A percentile compares a stretch with the other conserved stretches of the same genome.
These are phyloP conservation scores for Cryptococcus sp. DNA, from an alignment of 1,284 basidiomycete genomes.

Conservation along the genomic window DNA sequence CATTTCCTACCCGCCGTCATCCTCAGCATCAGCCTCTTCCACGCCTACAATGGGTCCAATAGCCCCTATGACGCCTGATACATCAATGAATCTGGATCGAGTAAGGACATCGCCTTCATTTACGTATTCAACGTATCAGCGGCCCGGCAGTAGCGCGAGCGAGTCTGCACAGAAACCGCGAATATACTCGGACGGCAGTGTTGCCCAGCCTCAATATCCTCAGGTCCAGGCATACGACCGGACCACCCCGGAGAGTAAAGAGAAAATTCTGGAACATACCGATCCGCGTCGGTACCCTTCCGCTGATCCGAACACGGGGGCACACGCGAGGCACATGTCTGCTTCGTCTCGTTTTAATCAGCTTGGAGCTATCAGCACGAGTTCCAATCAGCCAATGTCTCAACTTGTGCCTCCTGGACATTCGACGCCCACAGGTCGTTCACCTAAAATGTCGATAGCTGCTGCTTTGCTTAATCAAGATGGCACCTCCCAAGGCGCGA, in stretches of 20 bases:
- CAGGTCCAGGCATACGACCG: conserved; percentile 4
- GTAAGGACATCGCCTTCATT: conserved; percentile 12
- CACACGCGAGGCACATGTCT: conserved; percentile 8
- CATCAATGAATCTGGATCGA: not conserved
- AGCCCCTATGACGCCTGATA: conserved; percentile 3
- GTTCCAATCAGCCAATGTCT: conserved; percentile 2
- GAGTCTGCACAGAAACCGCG: not conserved
- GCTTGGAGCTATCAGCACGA: not conserved
- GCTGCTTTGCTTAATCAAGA: conserved; percentile 14
- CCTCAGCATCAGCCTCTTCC: conserved; percentile 2
- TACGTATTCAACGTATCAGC: conserved; percentile 8
- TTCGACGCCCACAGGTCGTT: conserved; percentile 14
- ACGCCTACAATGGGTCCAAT: not conserved
- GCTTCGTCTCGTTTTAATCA: conserved; percentile 8
- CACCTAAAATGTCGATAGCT: conserved; percentile 21
- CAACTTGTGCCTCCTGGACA: conserved; percentile 9
- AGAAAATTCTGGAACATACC: conserved; percentile 1
- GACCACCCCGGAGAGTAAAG: conserved; percentile 11
- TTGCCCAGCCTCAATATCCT: not conserved
- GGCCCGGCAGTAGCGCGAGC: conserved; percentile 5
- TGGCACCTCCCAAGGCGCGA: conserved; percentile 6
- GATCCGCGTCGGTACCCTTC: conserved; percentile 15
- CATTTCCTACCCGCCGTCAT: conserved; percentile 9
- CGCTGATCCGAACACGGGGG: not conserved
- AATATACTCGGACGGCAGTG: conserved; percentile 1